Evolutionary conservation across 1,284 basidiomycete species (phyloP).

Genomic region (Cutaneotrichosporon sp.): DNA sequence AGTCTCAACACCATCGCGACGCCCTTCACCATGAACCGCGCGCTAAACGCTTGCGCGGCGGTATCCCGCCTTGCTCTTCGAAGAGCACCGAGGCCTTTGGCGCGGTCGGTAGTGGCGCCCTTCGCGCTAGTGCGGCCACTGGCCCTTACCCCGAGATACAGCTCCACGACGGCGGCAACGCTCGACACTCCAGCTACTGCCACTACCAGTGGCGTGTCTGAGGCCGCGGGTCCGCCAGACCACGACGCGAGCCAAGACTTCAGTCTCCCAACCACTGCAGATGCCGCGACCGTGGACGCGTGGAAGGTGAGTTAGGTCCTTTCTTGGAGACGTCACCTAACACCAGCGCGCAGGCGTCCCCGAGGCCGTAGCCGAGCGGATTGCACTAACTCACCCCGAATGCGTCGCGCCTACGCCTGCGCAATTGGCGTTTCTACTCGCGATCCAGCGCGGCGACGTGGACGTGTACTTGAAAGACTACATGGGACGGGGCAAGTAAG

Average conservation of each 20-base stretch:
- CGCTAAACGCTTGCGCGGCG: not conserved
- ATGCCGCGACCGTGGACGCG: not conserved
- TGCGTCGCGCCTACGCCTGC: conserved; percentile 27
- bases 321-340: not conserved
- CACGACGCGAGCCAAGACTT: not conserved
- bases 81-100: not conserved
- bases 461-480: conserved; percentile 33
- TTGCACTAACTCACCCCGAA: conserved; percentile 15
- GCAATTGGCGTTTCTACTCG: conserved; percentile 28
- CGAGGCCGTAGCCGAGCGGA: not conserved
- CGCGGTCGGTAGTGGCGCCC: too few species aligned
- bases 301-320: conserved; percentile 9
- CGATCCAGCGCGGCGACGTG: conserved; percentile 19
- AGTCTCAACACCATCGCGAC: too few species aligned
- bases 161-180: too few species aligned
- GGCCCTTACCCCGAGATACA: too few species aligned
- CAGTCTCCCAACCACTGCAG: not conserved
- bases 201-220: too few species aligned
- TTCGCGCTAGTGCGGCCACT: too few species aligned
- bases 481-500: conserved; percentile 41
- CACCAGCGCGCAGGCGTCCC: conserved; percentile 10
- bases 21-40: not conserved
- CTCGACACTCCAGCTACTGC: too few species aligned
- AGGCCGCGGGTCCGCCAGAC: too few species aligned
- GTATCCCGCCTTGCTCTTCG: not conserved